Percentiles rank a stretch among this genome's conserved stretches.
Evolutionary conservation across 176 grass and related monocot genomes (phyloP).

Genomic region (Puya raimondii): DNA sequence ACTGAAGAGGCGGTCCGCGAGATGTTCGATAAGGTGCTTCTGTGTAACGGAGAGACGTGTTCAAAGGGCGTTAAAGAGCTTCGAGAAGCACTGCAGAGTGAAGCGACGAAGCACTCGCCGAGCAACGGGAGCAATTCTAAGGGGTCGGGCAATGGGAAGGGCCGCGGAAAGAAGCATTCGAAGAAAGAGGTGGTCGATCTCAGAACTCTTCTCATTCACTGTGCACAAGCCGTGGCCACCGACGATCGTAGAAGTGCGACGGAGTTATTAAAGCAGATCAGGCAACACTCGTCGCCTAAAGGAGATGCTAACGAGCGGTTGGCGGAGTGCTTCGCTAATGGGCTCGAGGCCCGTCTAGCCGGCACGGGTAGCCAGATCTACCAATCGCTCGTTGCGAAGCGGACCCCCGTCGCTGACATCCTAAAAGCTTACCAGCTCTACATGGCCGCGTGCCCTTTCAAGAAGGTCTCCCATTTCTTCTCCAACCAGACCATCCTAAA

Average conservation of each 20-base stretch:
- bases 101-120: slow-evolving; percentile 30
- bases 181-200: slow-evolving; percentile 88
- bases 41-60: slow-evolving; percentile 57
- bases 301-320: slow-evolving; percentile 78
- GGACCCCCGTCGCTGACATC: slow-evolving; percentile 52
- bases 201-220: slow-evolving; percentile 73
- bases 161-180: slow-evolving; percentile 56
- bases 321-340: slow-evolving; percentile 79
- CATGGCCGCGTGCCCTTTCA: slow-evolving; percentile 72
- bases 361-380: slow-evolving; percentile 84
- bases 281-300: slow-evolving; percentile 43
- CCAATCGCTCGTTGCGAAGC: slow-evolving; percentile 35
- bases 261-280: slow-evolving; percentile 84
- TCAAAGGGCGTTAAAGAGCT: slow-evolving; percentile 55
- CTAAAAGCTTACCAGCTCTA: slow-evolving; percentile 89
- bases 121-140: slow-evolving; percentile 29
- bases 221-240: slow-evolving; percentile 71
- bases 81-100: slow-evolving; percentile 46
- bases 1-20: slow-evolving; percentile 52
- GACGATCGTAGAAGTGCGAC: slow-evolving; percentile 53
- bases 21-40: slow-evolving; percentile 82
- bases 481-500: slow-evolving; percentile 83
- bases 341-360: slow-evolving; percentile 78
- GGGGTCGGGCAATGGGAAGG: slow-evolving; percentile 47
- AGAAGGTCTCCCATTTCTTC: slow-evolving; percentile 93